A percentile compares a stretch with the other conserved stretches of the same genome.
Conservation (phyloP, 352 stramenopile species). For the Phytophthora litchii region DNA sequence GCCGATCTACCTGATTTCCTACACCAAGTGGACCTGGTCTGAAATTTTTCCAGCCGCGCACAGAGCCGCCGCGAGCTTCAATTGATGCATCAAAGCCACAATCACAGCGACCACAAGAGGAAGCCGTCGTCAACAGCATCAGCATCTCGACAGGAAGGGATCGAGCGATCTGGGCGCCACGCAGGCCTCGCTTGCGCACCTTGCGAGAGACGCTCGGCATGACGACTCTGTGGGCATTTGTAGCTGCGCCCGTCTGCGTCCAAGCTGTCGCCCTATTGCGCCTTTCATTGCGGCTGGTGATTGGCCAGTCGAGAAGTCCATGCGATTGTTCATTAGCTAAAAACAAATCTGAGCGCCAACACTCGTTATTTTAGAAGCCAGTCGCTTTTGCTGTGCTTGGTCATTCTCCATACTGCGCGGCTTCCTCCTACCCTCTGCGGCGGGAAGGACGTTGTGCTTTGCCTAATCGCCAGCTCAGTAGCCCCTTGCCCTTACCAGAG, state of each 20-base stretch:
- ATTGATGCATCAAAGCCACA: neutral
- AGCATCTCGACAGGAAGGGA: slow-evolving; percentile 2
- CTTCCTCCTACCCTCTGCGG: slow-evolving; percentile 6
- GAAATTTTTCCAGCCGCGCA: slow-evolving; percentile 18
- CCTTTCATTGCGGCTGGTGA: slow-evolving; percentile 2
- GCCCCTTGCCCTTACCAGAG: slow-evolving; percentile 4
- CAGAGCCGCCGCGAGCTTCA: slow-evolving; percentile 2
- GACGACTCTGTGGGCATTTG: slow-evolving; percentile 7
- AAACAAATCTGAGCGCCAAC: slow-evolving; percentile 8
- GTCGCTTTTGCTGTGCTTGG: slow-evolving; percentile 16
- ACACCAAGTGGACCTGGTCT: slow-evolving; percentile 12
- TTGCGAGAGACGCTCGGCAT: slow-evolving; percentile 22
- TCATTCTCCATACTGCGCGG: slow-evolving; percentile 42
- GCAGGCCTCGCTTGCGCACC: slow-evolving; percentile 24
- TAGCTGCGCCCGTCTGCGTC: slow-evolving; percentile 10
- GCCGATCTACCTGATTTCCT: slow-evolving; percentile 15
- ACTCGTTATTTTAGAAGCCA: slow-evolving; percentile 39
- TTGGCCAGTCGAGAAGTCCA: slow-evolving; percentile 8
- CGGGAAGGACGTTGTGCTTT: slow-evolving; percentile 19
- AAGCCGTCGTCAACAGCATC: neutral
- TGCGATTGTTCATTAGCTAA: slow-evolving; percentile 18
- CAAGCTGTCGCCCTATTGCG: slow-evolving; percentile 23
- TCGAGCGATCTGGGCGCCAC: slow-evolving; percentile 15
- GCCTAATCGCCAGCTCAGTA: slow-evolving; percentile 10
- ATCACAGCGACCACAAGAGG: neutral